A percentile compares a stretch with the other conserved stretches of the same genome.
Conservation (phyloP, 2,329 filamentous ascomycete genomes). For the Tolypocladium tropicale region DNA sequence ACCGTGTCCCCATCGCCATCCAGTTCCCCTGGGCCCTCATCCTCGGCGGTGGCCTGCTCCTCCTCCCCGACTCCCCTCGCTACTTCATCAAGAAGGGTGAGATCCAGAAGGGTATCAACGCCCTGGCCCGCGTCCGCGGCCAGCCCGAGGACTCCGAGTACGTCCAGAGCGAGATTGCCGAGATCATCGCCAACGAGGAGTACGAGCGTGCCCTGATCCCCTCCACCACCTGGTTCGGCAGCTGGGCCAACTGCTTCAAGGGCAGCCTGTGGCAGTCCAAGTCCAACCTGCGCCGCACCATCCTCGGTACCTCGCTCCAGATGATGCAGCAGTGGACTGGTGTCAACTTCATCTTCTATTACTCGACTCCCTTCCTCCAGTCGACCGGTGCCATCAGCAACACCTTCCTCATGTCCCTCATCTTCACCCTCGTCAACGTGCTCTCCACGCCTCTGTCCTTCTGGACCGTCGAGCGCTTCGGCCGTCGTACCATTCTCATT, state of each 20-base stretch:
- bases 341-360: conserved; percentile 91
- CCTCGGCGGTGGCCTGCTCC: conserved; percentile 58
- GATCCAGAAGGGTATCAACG: conserved; percentile 50
- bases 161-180: conserved; percentile 68
- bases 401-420: conserved; percentile 72
- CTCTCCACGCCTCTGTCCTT: conserved; percentile 78
- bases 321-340: conserved; percentile 81
- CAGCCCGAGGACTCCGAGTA: conserved; percentile 63
- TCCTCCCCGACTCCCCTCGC: conserved; percentile 77
- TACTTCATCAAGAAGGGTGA: conserved; percentile 74
- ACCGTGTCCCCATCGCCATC: conserved; percentile 71
- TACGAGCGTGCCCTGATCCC: conserved; percentile 67
- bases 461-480: conserved; percentile 73
- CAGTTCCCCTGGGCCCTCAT: conserved; percentile 77
- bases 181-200: conserved; percentile 83
- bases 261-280: conserved; percentile 52
- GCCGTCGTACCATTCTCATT: conserved; percentile 72
- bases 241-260: conserved; percentile 60
- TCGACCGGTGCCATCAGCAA: conserved; percentile 66
- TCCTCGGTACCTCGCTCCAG: conserved; percentile 62
- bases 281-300: conserved; percentile 59
- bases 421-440: conserved; percentile 85
- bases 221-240: conserved; percentile 50
- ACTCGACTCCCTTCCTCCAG: conserved; percentile 76
- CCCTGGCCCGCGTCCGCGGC: conserved; percentile 61